Conservation (phyloP, 192 early-diverging fungal species). For the Paraglomus brasilianum region DNA sequence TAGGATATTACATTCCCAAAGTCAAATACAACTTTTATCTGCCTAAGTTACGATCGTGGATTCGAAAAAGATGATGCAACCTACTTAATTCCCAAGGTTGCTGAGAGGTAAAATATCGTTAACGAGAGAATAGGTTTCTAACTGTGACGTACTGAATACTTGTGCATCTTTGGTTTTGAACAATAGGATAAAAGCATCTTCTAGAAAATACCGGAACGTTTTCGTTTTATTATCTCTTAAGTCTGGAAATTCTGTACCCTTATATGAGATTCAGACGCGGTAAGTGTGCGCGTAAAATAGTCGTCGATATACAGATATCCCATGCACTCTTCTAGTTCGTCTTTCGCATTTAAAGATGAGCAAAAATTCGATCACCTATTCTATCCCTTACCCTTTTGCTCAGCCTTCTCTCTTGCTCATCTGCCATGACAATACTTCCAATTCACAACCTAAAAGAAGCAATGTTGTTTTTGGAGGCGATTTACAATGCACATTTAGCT, state of each 20-base stretch:
- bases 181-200: slow-evolving; percentile 11
- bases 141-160: too few relatives aligned
- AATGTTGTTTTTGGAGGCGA: not conserved
- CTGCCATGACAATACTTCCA: not conserved
- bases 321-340: not conserved
- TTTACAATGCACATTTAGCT: not conserved
- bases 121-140: too few relatives aligned
- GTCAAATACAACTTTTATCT: slow-evolving; percentile 25
- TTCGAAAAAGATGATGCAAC: not conserved
- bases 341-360: too few relatives aligned
- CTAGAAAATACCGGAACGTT: slow-evolving; percentile 7
- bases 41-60: slow-evolving; percentile 2
- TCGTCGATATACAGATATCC: too few relatives aligned
- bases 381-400: not conserved
- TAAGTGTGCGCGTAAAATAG: not conserved
- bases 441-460: slow-evolving; percentile 19
- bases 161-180: not conserved
- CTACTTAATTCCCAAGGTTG: not conserved
- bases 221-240: slow-evolving; percentile 1
- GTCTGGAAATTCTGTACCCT: slow-evolving; percentile 1
- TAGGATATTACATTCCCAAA: slow-evolving; percentile 29
- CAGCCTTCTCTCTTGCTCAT: not conserved
- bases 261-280: slow-evolving; percentile 21
- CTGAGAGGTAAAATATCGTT: slow-evolving; percentile 3
- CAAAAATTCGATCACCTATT: not conserved